Evolutionary conservation across 2,329 filamentous ascomycete genomes (phyloP).

Genomic region (Ophiostoma australiae): DNA sequence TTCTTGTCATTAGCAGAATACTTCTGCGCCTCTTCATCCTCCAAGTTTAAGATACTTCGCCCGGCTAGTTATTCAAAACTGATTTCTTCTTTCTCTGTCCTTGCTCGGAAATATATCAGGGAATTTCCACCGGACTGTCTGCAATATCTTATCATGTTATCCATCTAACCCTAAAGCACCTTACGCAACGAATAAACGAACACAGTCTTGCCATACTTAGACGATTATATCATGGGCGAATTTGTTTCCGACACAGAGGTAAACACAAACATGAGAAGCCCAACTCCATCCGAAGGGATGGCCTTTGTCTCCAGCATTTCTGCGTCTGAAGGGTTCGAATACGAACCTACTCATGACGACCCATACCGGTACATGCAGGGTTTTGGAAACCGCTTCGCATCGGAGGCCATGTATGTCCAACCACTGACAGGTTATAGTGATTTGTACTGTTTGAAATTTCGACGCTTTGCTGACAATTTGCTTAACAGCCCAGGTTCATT

Average conservation of each 20-base stretch:
- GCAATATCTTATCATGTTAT: not conserved
- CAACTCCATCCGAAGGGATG: not conserved
- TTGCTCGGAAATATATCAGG: not conserved
- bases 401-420: conserved; percentile 38
- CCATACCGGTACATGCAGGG: conserved; percentile 52
- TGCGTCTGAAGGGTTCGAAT: conserved; percentile 11
- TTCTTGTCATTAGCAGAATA: not conserved
- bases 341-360: conserved; percentile 29
- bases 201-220: too few species aligned
- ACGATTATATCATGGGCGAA: not conserved
- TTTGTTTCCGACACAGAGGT: not conserved
- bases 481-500: conserved; percentile 38
- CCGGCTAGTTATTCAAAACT: not conserved
- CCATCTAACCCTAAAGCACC: not conserved
- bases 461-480: not conserved
- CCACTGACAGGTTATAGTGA: not conserved
- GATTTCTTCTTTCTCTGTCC: not conserved
- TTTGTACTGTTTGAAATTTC: not conserved
- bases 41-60: not conserved
- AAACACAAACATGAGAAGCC: not conserved
- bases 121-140: not conserved
- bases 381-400: conserved; percentile 49
- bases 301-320: not conserved
- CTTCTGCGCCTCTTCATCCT: not conserved
- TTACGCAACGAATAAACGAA: too few species aligned